These are phyloP conservation scores for Cornus florida DNA, from an alignment of 148 eudicot genomes.

Conservation along the genomic window DNA sequence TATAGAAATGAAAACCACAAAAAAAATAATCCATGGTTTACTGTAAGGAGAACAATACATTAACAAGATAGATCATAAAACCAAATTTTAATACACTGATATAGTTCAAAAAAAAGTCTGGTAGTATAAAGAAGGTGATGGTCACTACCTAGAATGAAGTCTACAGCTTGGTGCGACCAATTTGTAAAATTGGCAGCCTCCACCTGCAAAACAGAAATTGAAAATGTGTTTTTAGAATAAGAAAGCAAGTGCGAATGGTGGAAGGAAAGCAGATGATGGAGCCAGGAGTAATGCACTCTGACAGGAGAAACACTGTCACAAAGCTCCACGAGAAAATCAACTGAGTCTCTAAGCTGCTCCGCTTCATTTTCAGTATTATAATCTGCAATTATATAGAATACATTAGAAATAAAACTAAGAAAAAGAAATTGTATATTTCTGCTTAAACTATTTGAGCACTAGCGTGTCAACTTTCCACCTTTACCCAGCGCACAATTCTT, in stretches of 20 bases:
- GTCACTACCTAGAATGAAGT: constrained; percentile 63
- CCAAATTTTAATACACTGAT: too few species aligned
- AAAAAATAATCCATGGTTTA: too few species aligned
- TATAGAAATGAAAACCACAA: too few species aligned
- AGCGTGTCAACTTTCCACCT: background rate
- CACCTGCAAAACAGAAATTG: constrained; percentile 35
- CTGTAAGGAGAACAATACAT: too few species aligned
- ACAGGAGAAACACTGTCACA: constrained; percentile 53
- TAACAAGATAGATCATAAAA: too few species aligned
- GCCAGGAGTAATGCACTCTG: constrained; percentile 27
- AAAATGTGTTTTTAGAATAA: background rate
- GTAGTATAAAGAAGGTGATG: background rate
- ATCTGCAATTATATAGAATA: constrained; percentile 39
- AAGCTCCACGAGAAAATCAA: constrained; percentile 89
- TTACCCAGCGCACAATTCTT: background rate
- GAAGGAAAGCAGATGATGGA: constrained; percentile 1
- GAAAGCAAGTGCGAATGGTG: background rate
- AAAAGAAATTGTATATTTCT: background rate
- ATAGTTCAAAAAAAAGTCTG: background rate
- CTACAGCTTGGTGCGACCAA: constrained; percentile 90
- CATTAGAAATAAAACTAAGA: background rate
- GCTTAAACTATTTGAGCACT: background rate
- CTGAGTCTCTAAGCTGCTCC: constrained; percentile 74
- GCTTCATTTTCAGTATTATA: constrained; percentile 48
- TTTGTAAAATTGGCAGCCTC: constrained; percentile 53